These are phyloP conservation scores for Parathielavia hyrcaniae DNA, from an alignment of 495 filamentous ascomycete species.

Conservation along the genomic window DNA sequence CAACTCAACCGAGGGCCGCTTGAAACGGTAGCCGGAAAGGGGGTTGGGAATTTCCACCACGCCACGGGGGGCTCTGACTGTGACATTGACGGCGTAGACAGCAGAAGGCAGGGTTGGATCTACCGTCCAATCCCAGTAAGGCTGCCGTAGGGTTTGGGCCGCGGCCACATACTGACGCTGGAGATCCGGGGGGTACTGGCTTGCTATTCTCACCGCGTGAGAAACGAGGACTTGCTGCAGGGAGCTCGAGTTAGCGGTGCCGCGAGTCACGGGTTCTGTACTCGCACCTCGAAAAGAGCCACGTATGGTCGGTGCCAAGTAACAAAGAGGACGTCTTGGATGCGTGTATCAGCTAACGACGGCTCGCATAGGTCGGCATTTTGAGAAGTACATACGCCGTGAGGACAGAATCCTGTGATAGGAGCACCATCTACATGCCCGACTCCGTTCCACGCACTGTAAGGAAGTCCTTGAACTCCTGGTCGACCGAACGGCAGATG, in stretches of 20 bases:
- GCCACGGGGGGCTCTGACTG: slow-evolving; percentile 31
- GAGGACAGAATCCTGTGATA: slow-evolving; percentile 44
- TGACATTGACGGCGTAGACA: slow-evolving; percentile 27
- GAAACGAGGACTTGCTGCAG: slow-evolving; percentile 36
- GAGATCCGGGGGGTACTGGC: slow-evolving; percentile 25
- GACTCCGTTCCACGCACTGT: slow-evolving; percentile 43
- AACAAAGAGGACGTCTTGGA: slow-evolving; percentile 36
- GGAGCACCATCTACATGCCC: slow-evolving; percentile 32
- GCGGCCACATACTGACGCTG: slow-evolving; percentile 31
- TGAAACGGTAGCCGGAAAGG: slow-evolving; percentile 37
- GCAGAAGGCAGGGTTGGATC: slow-evolving; percentile 30
- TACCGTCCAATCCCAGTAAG: slow-evolving; percentile 42
- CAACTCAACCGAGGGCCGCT: slow-evolving; percentile 24
- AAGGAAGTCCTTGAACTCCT: slow-evolving; percentile 51
- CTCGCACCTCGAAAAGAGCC: slow-evolving; percentile 37
- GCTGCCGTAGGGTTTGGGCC: slow-evolving; percentile 33
- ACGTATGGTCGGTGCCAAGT: slow-evolving; percentile 42
- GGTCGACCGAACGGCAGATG: slow-evolving; percentile 8
- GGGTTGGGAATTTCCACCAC: slow-evolving; percentile 29
- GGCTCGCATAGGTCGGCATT: background rate
- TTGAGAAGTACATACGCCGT: slow-evolving; percentile 35
- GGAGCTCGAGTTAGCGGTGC: background rate
- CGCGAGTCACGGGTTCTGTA: background rate
- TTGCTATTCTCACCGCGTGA: slow-evolving; percentile 33
- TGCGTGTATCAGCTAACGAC: slow-evolving; percentile 10